Evolutionary conservation across 305 asterid genomes (phyloP).

Genomic region (Fraxinus greggii): DNA sequence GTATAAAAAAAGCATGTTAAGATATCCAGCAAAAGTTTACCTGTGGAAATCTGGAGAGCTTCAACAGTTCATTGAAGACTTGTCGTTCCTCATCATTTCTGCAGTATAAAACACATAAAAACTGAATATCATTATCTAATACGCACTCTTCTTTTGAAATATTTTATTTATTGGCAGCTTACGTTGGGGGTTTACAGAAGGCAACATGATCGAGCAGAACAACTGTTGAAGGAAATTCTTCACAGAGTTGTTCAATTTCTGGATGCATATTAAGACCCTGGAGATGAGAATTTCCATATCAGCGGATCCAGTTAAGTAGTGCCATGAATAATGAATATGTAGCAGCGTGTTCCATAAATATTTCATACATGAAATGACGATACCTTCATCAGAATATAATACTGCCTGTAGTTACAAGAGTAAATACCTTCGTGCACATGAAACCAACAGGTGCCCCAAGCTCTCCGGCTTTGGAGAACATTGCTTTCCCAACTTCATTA

Average conservation of each 20-base stretch:
- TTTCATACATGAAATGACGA: background rate
- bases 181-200: constrained; percentile 89
- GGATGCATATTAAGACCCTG: constrained; percentile 80
- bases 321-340: background rate
- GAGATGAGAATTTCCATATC: constrained; percentile 19
- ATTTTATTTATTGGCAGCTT: constrained; percentile 32
- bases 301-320: background rate
- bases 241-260: constrained; percentile 74
- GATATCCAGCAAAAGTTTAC: constrained; percentile 31
- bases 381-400: background rate
- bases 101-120: constrained; percentile 24
- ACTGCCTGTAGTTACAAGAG: background rate
- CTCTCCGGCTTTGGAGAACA: constrained; percentile 90
- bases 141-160: background rate
- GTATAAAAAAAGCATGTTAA: background rate
- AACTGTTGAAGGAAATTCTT: constrained; percentile 70
- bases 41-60: constrained; percentile 79
- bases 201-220: constrained; percentile 82
- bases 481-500: constrained; percentile 71
- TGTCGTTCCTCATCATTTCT: constrained; percentile 58
- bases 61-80: constrained; percentile 49
- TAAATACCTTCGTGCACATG: constrained; percentile 82
- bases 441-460: constrained; percentile 86
- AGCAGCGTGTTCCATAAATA: background rate
- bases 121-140: background rate